Conservation (phyloP, 2,329 filamentous ascomycete species). For the Cytospora mali region DNA sequence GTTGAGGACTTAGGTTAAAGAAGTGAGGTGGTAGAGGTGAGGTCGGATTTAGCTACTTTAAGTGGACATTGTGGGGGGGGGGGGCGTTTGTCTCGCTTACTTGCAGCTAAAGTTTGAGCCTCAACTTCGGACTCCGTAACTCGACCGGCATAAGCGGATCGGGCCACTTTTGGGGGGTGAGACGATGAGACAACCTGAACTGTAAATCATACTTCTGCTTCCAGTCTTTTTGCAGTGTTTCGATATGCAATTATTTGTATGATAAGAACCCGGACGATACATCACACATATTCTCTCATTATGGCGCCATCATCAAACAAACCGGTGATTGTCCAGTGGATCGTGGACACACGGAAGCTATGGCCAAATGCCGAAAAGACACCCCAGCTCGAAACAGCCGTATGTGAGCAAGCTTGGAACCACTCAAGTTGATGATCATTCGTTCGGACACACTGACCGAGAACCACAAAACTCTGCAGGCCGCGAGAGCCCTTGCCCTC, state of each 20-base stretch:
- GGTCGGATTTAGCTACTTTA: conserved; percentile 17
- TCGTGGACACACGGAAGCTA: conserved; percentile 61
- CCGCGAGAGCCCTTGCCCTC: conserved; percentile 55
- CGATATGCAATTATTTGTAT: too few relatives aligned
- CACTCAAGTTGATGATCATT: conserved; percentile 15
- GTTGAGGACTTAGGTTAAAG: background rate
- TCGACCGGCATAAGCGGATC: conserved; percentile 17
- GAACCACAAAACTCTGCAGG: conserved; percentile 48
- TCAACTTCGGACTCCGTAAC: conserved; percentile 26
- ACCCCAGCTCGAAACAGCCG: conserved; percentile 48
- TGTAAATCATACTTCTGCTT: background rate
- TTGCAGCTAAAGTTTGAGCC: conserved; percentile 18
- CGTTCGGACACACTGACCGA: background rate
- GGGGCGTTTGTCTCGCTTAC: conserved; percentile 13
- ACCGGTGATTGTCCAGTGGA: conserved; percentile 58
- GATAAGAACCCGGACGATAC: background rate
- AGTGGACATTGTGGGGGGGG: conserved; percentile 6
- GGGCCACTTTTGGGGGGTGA: conserved; percentile 10
- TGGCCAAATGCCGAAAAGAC: conserved; percentile 58
- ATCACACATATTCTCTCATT: conserved; percentile 2
- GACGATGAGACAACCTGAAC: conserved; percentile 1
- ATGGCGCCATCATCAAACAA: conserved; percentile 29
- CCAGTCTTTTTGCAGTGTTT: background rate
- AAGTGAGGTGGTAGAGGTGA: conserved; percentile 4
- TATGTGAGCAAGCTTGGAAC: conserved; percentile 36